A percentile compares a stretch with the other conserved stretches of the same genome.
These are phyloP conservation scores for Geranium rotundifolium DNA, from an alignment of 345 rosid genomes.

Conservation along the genomic window DNA sequence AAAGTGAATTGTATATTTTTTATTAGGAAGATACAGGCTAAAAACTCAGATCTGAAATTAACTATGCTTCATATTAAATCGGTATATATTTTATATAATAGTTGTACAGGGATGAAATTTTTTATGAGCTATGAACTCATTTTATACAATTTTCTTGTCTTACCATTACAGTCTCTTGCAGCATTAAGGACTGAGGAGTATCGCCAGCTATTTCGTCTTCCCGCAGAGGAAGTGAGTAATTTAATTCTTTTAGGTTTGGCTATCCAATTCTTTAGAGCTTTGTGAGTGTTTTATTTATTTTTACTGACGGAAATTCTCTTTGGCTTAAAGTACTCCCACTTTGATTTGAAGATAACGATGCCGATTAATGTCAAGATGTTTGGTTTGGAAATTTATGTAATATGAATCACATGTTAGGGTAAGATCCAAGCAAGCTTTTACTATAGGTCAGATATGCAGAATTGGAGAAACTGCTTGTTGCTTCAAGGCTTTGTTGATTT, in stretches of 20 bases:
- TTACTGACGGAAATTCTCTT: too few species aligned
- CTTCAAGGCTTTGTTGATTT: too few species aligned
- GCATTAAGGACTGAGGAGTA: constrained; percentile 69
- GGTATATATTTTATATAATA: background rate
- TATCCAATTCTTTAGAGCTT: background rate
- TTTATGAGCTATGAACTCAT: background rate
- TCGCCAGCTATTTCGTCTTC: constrained; percentile 73
- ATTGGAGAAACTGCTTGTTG: constrained; percentile 18
- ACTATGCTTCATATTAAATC: too few species aligned
- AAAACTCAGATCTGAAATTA: background rate
- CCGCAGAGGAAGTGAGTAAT: constrained; percentile 61
- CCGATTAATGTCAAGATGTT: background rate
- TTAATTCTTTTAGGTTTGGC: background rate
- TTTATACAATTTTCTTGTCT: background rate
- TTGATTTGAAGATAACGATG: background rate
- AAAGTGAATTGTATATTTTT: too few species aligned
- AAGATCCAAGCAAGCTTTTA: background rate
- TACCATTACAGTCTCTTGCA: constrained; percentile 30
- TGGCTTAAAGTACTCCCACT: background rate
- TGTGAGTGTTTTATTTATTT: background rate
- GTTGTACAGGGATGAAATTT: background rate
- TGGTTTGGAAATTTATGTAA: background rate
- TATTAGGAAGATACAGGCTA: background rate
- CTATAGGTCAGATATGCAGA: background rate
- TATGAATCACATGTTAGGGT: background rate